Evolutionary conservation across 371 early-diverging fungal species (phyloP), one percentile per base, ranked within the genome.

Genomic region (Apophysomyces ossiformis): DNA sequence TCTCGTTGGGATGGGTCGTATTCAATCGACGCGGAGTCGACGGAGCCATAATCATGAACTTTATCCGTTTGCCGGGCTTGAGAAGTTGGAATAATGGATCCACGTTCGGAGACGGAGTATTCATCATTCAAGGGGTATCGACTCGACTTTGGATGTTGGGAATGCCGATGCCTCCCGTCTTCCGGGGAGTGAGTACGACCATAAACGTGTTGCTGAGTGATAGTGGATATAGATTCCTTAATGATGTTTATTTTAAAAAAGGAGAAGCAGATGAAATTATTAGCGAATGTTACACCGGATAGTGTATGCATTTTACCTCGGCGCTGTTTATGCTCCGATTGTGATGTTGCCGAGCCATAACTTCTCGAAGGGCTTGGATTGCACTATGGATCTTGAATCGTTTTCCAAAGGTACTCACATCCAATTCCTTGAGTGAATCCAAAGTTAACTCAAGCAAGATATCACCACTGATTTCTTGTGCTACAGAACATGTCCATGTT

Each of bases 391-490:
- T 79, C 47, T 87, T 85, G 69, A 86, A 83, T 0, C 89, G 84
- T 67, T 85, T 87, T 16, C 89, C 89, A 68, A 87, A 87, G 1
- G 87, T 82, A 26, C 60, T 69, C 44, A 89, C 79, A 16, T 87
- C 79, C n/a, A 89, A 68, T 60, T 89, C 89, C 63, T 89, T 89
- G 26, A 89, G 70, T 8, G 85, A 82, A 50, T 83, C 75, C 46
- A 87, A 66, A 47, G 83, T 77, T 38, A 89, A 64, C 45, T 85
- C 85, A 13, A 87, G 58, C 13, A 89, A 70, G 11, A 85, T 81
- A 26, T 87, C 87, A 16, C 89, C 89, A 11, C 83, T 83, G 50
- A 89, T 87, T 41, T 89, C 89, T 61, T 86, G 82, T 5, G 83
- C 85, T 84, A 69, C 43, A 64, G 26, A 13, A 37, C 21, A 41